A percentile compares a stretch with the other conserved stretches of the same genome.
These are phyloP conservation scores for Allodekkera sacchari DNA, from an alignment of 805 yeast species.

Conservation along the genomic window DNA sequence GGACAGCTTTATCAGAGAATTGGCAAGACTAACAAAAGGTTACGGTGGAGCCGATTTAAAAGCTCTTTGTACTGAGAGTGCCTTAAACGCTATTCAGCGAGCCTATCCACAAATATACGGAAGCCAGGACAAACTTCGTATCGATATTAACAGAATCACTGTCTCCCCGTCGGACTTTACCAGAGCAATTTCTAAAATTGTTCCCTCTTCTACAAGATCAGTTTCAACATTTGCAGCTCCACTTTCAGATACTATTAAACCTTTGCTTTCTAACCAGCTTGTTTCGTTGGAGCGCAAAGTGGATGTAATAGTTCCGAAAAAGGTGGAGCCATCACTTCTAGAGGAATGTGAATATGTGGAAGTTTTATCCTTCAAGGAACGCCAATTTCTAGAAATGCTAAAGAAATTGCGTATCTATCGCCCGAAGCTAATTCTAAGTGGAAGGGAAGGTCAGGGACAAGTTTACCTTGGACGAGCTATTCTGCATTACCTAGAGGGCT, in stretches of 20 bases:
- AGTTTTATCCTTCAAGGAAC: constrained; percentile 48
- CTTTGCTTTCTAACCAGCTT: constrained; percentile 51
- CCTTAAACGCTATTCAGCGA: constrained; percentile 83
- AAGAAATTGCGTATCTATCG: constrained; percentile 54
- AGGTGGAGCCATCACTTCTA: constrained; percentile 44
- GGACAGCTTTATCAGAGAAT: constrained; percentile 46
- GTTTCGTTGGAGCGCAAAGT: constrained; percentile 37
- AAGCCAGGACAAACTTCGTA: constrained; percentile 60
- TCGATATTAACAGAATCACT: constrained; percentile 61
- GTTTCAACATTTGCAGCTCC: constrained; percentile 65
- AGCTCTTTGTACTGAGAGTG: constrained; percentile 94
- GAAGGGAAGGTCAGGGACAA: constrained; percentile 78
- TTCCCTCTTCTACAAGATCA: constrained; percentile 89
- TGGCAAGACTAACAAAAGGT: constrained; percentile 83
- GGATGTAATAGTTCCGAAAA: constrained; percentile 53
- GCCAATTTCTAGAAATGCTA: constrained; percentile 42
- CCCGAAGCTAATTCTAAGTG: constrained; percentile 72
- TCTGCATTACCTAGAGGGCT: constrained; percentile 77
- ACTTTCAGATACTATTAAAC: constrained; percentile 61
- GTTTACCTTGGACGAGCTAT: constrained; percentile 78
- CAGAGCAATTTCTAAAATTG: constrained; percentile 74
- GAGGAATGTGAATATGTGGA: constrained; percentile 66
- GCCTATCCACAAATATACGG: constrained; percentile 88
- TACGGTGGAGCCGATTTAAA: constrained; percentile 97
- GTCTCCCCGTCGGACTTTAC: constrained; percentile 81